Conservation (phyloP, 2,329 filamentous ascomycete species). For the Clarireedia homoeocarpa region DNA sequence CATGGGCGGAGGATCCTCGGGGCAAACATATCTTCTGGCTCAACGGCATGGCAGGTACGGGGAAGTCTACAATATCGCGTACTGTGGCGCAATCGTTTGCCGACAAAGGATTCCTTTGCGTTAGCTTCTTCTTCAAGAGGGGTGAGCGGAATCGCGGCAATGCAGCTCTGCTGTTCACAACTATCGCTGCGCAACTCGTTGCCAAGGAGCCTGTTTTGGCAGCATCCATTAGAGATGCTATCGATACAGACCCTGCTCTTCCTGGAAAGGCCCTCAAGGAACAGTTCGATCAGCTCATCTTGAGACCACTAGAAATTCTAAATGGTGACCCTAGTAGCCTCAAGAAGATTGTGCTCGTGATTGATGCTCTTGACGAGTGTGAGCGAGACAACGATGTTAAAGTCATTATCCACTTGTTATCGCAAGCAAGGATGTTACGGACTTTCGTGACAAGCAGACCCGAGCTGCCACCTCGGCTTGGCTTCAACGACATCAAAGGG, state of each 20-base stretch:
- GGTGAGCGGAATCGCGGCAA: slow-evolving; percentile 22
- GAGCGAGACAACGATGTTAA: slow-evolving; percentile 18
- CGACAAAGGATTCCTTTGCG: slow-evolving; percentile 19
- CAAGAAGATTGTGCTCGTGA: slow-evolving; percentile 14
- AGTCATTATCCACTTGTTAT: slow-evolving; percentile 21
- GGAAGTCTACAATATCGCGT: slow-evolving; percentile 31
- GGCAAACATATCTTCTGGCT: slow-evolving; percentile 28
- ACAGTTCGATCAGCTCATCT: slow-evolving; percentile 37
- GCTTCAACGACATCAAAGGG: slow-evolving; percentile 9
- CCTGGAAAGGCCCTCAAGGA: slow-evolving; percentile 24
- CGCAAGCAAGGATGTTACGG: background rate
- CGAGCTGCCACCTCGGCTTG: slow-evolving; percentile 21
- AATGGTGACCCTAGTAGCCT: background rate
- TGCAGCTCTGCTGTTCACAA: slow-evolving; percentile 29
- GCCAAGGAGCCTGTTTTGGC: slow-evolving; percentile 25
- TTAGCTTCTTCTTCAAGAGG: slow-evolving; percentile 28
- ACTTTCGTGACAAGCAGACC: slow-evolving; percentile 28
- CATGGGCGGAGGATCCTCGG: no score
- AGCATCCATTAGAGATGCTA: slow-evolving; percentile 22
- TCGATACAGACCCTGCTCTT: slow-evolving; percentile 29
- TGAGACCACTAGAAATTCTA: slow-evolving; percentile 26
- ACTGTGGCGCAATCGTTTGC: slow-evolving; percentile 26
- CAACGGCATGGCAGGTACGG: slow-evolving; percentile 31
- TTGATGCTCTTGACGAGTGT: slow-evolving; percentile 30
- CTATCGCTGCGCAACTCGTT: slow-evolving; percentile 24